These are phyloP conservation scores for Saturnispora kantuleensis DNA, from an alignment of 805 yeast genomes.

Conservation along the genomic window DNA sequence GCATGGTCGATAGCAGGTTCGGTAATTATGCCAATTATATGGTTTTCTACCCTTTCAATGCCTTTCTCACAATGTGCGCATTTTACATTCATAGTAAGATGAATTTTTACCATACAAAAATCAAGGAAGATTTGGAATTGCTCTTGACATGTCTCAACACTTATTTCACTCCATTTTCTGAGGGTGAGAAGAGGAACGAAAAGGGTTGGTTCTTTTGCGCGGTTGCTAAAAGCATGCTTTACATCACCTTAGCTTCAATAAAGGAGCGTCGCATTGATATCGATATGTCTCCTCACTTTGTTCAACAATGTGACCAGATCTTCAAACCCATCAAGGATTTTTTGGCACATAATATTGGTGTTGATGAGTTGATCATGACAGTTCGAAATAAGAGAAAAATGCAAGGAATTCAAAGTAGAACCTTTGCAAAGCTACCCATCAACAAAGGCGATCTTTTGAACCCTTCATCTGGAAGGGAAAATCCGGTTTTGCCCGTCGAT, in stretches of 20 bases:
- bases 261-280: background rate
- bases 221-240: constrained; percentile 17
- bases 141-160: constrained; percentile 14
- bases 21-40: constrained; percentile 16
- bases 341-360: background rate
- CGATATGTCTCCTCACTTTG: background rate
- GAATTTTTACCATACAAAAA: constrained; percentile 1
- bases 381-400: constrained; percentile 1
- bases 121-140: constrained; percentile 19
- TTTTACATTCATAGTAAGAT: constrained; percentile 18
- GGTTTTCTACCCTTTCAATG: constrained; percentile 25
- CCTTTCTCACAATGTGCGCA: constrained; percentile 23
- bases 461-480: background rate
- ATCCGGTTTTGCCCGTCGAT: background rate
- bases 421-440: constrained; percentile 1
- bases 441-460: background rate
- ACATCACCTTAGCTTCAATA: constrained; percentile 13
- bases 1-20: constrained; percentile 11
- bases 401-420: background rate
- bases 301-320: background rate
- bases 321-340: constrained; percentile 1
- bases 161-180: constrained; percentile 13
- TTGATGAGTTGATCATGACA: constrained; percentile 6
- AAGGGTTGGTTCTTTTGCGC: constrained; percentile 16
- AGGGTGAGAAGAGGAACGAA: constrained; percentile 7